These are phyloP conservation scores for Abrus precatorius DNA, from an alignment of 306 rosid genomes.

Conservation along the genomic window DNA sequence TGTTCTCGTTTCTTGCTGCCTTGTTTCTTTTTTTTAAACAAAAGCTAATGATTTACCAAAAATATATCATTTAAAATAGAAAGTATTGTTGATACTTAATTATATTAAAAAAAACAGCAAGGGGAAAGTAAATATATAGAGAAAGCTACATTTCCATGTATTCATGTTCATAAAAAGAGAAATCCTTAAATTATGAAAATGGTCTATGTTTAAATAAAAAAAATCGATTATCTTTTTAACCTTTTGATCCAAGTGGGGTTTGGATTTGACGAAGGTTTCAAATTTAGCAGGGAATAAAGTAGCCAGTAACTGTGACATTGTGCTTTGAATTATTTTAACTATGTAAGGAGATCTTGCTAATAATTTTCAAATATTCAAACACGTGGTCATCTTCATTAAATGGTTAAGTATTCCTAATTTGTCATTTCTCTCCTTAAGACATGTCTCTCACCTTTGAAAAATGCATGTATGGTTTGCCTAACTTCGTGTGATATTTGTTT, in stretches of 20 bases:
- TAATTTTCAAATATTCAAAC: conserved; percentile 22
- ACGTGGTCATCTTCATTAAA: conserved; percentile 18
- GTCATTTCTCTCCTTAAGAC: neutral
- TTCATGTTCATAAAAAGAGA: neutral
- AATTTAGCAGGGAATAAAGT: conserved; percentile 34
- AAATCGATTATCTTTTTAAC: neutral
- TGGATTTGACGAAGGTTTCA: conserved; percentile 37
- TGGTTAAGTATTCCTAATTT: conserved; percentile 1
- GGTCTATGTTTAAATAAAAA: neutral
- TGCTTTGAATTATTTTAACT: neutral
- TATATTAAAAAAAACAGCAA: no score
- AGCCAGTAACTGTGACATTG: neutral
- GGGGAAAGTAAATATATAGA: neutral
- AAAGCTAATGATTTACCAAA: neutral
- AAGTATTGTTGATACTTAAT: neutral
- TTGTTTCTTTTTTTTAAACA: neutral
- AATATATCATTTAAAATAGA: neutral
- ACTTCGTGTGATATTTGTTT: conserved; percentile 17
- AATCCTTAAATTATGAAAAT: neutral
- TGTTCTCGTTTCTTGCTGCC: neutral
- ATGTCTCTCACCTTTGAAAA: neutral
- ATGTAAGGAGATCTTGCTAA: neutral
- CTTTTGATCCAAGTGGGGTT: conserved; percentile 13
- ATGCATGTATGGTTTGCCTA: conserved; percentile 39
- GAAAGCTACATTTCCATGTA: neutral